Base-by-base conservation (phyloP, 179 eudicot species). In the Heliamphora pulchella region DNA sequence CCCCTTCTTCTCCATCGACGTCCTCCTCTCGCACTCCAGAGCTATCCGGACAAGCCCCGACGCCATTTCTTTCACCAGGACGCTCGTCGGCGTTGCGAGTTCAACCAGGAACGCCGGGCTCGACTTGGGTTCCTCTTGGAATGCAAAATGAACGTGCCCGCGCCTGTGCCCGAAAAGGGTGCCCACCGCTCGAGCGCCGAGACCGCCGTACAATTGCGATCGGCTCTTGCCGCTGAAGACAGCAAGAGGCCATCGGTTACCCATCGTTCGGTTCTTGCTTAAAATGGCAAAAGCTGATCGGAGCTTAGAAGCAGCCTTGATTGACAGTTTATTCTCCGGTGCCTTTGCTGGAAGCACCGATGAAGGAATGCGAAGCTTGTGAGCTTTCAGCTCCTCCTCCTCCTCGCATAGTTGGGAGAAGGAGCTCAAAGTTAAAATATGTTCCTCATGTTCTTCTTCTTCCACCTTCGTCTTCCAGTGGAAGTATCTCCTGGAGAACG, bases 11-110 rank as follows among this genome's bases (percentile, higher is more conserved):
- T 89, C 87, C 72, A 81, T 87, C 13, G 74, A 84, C 17, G 44
- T 55, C 83, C 85, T 89, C 83, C 85, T 89, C 65, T 94, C 97
- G 62, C 97, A 93, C 71, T 94, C 98, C 46, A 94, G 83, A 5
- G 98, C 98, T 3, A 94, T 89, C 57, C 98, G 77, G 1, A 91
- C 97, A 48, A 91, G 58, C 78, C 98, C 98, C 0, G 98, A 92
- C 1, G 98, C 95, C 98, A 94, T 94, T 76, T 94, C 98, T 39
- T 86, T 64, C 0, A 94, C 96, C 2, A 92, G 86, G 4, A 83
- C 86, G 43, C 92, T 87, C 0, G 97, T 94, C 0, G 89, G 92
- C 0, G 92, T 89, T 0, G 97, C 92, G 0, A 94, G 87, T 65
- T 92, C 93, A 17, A 94, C 90, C 0, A 91, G 67, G 22, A 94